Conservation (phyloP, 2,329 filamentous ascomycete species). For the Metarhizium guizhouense region DNA sequence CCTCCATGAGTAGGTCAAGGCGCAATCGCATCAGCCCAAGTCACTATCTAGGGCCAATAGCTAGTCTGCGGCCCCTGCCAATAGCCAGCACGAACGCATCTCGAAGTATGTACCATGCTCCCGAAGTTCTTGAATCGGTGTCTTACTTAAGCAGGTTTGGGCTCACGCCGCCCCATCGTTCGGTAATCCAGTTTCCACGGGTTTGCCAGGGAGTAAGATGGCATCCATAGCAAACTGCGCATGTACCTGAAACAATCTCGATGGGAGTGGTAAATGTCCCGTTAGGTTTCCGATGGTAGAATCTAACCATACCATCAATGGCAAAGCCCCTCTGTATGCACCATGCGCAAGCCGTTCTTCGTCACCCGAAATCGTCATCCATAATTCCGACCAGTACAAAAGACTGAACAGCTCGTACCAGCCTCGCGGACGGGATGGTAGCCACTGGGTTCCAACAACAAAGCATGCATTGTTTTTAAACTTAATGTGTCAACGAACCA, state of each 20-base stretch:
- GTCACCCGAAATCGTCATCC: no score
- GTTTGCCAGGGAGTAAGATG: background rate
- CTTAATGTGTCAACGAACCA: no score
- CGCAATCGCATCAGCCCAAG: background rate
- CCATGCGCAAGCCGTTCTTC: no score
- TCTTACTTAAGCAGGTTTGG: no score
- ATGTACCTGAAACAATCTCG: background rate
- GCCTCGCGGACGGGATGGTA: no score
- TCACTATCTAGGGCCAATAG: background rate
- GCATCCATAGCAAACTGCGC: no score
- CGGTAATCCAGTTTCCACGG: background rate
- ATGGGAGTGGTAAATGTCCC: background rate
- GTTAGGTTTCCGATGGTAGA: background rate
- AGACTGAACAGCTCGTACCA: no score
- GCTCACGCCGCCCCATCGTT: background rate
- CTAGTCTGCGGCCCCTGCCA: background rate
- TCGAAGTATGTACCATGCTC: background rate
- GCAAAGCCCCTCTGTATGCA: no score
- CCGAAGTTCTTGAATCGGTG: no score
- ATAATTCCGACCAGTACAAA: no score
- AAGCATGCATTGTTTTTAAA: no score
- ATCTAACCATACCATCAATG: background rate
- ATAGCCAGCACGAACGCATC: background rate
- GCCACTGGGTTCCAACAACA: no score
- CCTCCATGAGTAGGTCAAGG: background rate